phyloP scores from a whole-genome alignment of 495 filamentous ascomycete species.

The Lasiosphaeriaceae sp. region DNA sequence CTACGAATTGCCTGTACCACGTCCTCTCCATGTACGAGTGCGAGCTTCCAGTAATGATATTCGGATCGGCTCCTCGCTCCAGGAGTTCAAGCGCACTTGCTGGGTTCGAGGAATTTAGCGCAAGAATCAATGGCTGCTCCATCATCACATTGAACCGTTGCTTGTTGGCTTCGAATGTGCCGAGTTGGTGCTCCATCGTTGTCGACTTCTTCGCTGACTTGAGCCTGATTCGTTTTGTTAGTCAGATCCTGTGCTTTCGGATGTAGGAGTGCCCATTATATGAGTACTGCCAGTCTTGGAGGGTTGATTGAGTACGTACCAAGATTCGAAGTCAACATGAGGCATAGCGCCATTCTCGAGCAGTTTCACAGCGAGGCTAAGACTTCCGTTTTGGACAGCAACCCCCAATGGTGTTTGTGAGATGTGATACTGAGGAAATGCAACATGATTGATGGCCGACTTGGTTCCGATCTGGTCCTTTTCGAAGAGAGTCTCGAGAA shows the following conservation, averaged over 20 bases:
- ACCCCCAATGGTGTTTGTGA: slow-evolving; percentile 34
- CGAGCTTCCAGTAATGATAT: slow-evolving; percentile 38
- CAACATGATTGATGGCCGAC: slow-evolving; percentile 61
- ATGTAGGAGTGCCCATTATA: neutral
- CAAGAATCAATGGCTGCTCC: slow-evolving; percentile 59
- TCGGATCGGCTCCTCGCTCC: slow-evolving; percentile 54
- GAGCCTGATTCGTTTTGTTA: slow-evolving; percentile 20
- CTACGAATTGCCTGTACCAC: slow-evolving; percentile 17
- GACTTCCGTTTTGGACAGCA: slow-evolving; percentile 30
- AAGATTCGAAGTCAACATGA: slow-evolving; percentile 42
- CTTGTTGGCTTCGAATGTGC: slow-evolving; percentile 39
- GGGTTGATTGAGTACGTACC: slow-evolving; percentile 9
- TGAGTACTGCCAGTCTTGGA: neutral
- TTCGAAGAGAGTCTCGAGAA: slow-evolving; percentile 57
- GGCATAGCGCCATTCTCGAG: slow-evolving; percentile 38
- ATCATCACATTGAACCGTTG: slow-evolving; percentile 31
- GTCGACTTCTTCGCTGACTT: slow-evolving; percentile 33
- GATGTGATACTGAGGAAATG: slow-evolving; percentile 23
- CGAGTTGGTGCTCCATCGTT: slow-evolving; percentile 16
- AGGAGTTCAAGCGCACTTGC: slow-evolving; percentile 54
- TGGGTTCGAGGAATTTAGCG: slow-evolving; percentile 48
- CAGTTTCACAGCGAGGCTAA: slow-evolving; percentile 34
- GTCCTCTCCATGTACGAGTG: slow-evolving; percentile 27
- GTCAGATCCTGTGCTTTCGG: neutral
- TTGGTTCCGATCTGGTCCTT: slow-evolving; percentile 57